Evolutionary conservation across 768 basidiomycete genomes (phyloP).

Genomic region (Pisolithus albus): DNA sequence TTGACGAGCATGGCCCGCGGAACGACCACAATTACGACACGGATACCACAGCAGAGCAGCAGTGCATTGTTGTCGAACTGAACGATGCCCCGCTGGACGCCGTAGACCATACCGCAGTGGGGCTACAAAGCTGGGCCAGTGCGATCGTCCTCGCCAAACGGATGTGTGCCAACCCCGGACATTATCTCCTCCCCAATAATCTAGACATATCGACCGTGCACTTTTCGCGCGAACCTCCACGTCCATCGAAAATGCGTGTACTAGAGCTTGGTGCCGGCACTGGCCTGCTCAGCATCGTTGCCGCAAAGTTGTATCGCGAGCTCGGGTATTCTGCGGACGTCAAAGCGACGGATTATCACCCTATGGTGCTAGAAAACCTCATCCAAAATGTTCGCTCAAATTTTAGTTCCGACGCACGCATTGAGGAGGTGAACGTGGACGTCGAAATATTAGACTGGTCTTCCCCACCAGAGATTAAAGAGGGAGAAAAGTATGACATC

Average conservation of each 20-base stretch:
- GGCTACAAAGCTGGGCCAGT: slow-evolving; percentile 81
- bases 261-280: slow-evolving; percentile 86
- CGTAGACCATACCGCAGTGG: slow-evolving; percentile 72
- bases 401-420: background rate
- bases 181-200: slow-evolving; percentile 29
- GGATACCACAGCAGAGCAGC: background rate
- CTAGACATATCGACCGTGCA: background rate
- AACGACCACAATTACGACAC: background rate
- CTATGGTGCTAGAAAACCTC: slow-evolving; percentile 67
- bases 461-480: slow-evolving; percentile 31
- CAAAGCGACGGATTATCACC: slow-evolving; percentile 74
- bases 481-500: slow-evolving; percentile 47
- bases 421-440: slow-evolving; percentile 28
- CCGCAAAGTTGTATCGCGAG: slow-evolving; percentile 40
- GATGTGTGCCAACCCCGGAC: slow-evolving; percentile 44
- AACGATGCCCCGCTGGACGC: slow-evolving; percentile 62
- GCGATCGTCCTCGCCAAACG: slow-evolving; percentile 64
- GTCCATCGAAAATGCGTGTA: slow-evolving; percentile 30
- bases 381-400: slow-evolving; percentile 52
- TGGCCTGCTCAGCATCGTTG: slow-evolving; percentile 70
- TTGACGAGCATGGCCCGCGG: background rate
- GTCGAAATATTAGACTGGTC: slow-evolving; percentile 65
- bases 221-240: background rate
- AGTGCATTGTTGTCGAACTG: slow-evolving; percentile 43
- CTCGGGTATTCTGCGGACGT: slow-evolving; percentile 25